A percentile compares a stretch with the other conserved stretches of the same genome.
Conservation (phyloP, 305 asterid genomes). For the Solanum hybrid region DNA sequence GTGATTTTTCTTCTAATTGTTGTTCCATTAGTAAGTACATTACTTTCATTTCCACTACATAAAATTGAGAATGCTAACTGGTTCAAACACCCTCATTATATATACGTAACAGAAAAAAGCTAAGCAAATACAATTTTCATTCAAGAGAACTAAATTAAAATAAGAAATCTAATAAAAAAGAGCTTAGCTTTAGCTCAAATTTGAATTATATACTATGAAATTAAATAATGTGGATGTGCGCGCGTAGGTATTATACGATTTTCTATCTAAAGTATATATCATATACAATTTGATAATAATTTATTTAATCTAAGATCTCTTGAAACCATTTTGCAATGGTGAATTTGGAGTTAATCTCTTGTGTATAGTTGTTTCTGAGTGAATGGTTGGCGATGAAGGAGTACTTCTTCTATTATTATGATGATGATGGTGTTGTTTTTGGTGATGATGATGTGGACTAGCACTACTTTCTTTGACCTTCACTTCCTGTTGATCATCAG, state of each 20-base stretch:
- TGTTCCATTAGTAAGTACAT: background rate
- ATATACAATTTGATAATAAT: slow-evolving; percentile 10
- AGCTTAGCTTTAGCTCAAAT: background rate
- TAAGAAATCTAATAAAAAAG: background rate
- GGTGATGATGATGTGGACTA: slow-evolving; percentile 4
- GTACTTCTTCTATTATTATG: background rate
- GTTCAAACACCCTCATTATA: no score
- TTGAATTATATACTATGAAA: background rate
- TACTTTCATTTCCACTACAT: background rate
- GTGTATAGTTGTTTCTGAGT: slow-evolving; percentile 13
- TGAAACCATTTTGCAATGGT: slow-evolving; percentile 8
- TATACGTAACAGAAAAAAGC: no score
- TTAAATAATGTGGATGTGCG: background rate
- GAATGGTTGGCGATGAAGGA: slow-evolving; percentile 5
- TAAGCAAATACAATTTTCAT: background rate
- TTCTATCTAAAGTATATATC: background rate
- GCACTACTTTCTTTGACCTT: slow-evolving; percentile 9
- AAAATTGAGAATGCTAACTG: background rate
- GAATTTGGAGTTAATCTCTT: slow-evolving; percentile 8
- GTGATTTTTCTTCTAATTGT: no score
- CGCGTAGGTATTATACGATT: background rate
- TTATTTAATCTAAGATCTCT: slow-evolving; percentile 4
- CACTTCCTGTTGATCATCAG: background rate
- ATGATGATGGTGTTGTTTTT: slow-evolving; percentile 10
- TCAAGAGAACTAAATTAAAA: background rate